A percentile compares a stretch with the other conserved stretches of the same genome.
Evolutionary conservation across 179 eudicot genomes (phyloP).

Genomic region (Patellifolia procumbens): DNA sequence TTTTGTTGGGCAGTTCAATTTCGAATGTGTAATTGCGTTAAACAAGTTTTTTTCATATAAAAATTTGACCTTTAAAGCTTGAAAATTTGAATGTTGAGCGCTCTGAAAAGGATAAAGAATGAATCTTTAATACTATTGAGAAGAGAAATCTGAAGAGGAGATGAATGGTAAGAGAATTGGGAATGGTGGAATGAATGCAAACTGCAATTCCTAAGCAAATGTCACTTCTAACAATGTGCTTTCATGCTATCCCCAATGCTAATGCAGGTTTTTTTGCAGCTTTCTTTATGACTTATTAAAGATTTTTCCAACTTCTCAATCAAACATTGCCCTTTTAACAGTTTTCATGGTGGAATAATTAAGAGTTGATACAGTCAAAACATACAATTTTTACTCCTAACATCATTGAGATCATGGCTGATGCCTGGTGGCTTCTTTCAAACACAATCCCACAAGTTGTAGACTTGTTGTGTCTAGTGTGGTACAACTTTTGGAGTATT

Average conservation of each 20-base stretch:
- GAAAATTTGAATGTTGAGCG: not conserved
- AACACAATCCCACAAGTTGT: not conserved
- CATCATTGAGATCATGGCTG: not conserved
- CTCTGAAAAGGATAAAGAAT: not conserved
- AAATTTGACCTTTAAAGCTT: not conserved
- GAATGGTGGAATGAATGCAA: not conserved
- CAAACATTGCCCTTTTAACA: not conserved
- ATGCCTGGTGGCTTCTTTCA: not conserved
- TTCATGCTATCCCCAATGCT: constrained; percentile 21
- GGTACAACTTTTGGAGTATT: too few relatives aligned
- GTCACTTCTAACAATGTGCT: constrained; percentile 18
- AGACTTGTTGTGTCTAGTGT: too few relatives aligned
- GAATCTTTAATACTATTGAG: not conserved
- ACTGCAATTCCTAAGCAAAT: constrained; percentile 17
- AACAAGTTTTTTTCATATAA: not conserved
- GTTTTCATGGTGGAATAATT: constrained; percentile 14
- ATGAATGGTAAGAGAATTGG: not conserved
- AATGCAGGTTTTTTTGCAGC: constrained; percentile 18
- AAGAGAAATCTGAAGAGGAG: not conserved
- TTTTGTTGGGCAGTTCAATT: not conserved
- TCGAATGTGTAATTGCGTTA: not conserved
- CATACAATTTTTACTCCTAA: not conserved
- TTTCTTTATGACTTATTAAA: constrained; percentile 19
- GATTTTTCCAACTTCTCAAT: not conserved
- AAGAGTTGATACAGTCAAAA: not conserved